Base-by-base conservation (phyloP, 1,139 yeast genomes). In the Hyphopichia fennica region DNA sequence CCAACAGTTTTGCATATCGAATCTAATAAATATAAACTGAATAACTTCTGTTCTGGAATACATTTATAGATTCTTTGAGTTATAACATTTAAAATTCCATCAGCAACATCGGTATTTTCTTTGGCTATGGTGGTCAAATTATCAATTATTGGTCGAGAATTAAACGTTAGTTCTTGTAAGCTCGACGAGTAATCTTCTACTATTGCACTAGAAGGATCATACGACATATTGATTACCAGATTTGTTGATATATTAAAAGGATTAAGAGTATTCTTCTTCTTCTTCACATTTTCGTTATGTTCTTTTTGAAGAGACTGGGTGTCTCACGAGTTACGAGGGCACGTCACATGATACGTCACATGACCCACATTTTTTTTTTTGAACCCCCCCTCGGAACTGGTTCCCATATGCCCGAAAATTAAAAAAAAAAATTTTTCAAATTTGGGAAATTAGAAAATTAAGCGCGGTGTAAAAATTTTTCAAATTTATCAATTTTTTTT, bases 1-100 rank as follows among this genome's bases (percentile, higher is more conserved):
- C 97, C 97, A 18, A 89, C 84, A 53, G 84, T 87, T 63, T 93
- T 93, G 64, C 95, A 87, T 37, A 93, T 86, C n/a, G 97, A 90
- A 62, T 93, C 99, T 44, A 93, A 67, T 39, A 91, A 74, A 59
- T 91, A 93, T 50, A 93, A 73, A 3, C 95, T 82, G 54, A 80
- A 93, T 42, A 93, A 73, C 63, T 93, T 93, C 52, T 88, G 91
- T 17, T 79, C 78, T 2, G 98, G 98, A 4, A 87, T 61, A 43
- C 68, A 61, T 44, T 63, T 64, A 59, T 73, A 60, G 50, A 79
- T 79, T 58, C 87, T 77, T 45, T 74, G 73, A 39, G 87, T 77
- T 55, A 93, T 79, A 20, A 90, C 87, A 46, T 79, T 79, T 33
- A 87, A 79, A 43, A 93, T 87, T 40, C 85, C 87, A 45, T 81